Base-by-base conservation (phyloP, 495 filamentous ascomycete species). In the Lepraria neglecta region DNA sequence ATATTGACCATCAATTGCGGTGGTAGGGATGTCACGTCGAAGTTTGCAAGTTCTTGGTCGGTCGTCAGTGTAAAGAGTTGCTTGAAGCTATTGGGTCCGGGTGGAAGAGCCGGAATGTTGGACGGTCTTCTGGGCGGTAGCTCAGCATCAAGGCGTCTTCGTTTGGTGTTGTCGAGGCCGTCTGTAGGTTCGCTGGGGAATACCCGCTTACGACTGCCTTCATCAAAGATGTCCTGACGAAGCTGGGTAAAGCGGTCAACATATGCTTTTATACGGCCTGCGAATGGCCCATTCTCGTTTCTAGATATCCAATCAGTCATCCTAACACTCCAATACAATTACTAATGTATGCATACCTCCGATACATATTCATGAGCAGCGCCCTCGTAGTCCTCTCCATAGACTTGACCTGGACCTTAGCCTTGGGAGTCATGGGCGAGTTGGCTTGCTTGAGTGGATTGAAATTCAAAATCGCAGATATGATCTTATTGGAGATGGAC, bases 331-430 rank as follows among this genome's bases (percentile, higher is more conserved):
- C 24, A 38, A 11, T 14, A 14, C 45, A 9, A 9, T 31, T 17
- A 56, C 17, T 15, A 35, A 30, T 12, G 24, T n/a, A 55, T 55
- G 47, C 74, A 58, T 80, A 92, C 89, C 84, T 82, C 74, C 88
- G 89, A 59, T 84, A 74, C 40, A 96, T 75, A 70, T 96, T 90
- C 43, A 87, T 79, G 17, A 97, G 78, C 44, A 99, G 72, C 60
- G 88, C 82, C 59, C 90, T 82, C 1, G 89, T 88, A 17, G 94
- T 99, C 64, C 94, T 87, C 71, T 94, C 94, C 84, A 97, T 94
- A 1, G 91, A 96, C 73, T 87, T 90, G 54, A 96, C 77, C 45
- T 90, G 82, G 42, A 99, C 84, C 57, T 87, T 90, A 38, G 82
- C 80, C 68, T 85, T 88, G 4, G 89, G 80, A 1, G 88, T 92